phyloP scores from a whole-genome alignment of 768 basidiomycete genomes.

The Podaxis pistillaris region DNA sequence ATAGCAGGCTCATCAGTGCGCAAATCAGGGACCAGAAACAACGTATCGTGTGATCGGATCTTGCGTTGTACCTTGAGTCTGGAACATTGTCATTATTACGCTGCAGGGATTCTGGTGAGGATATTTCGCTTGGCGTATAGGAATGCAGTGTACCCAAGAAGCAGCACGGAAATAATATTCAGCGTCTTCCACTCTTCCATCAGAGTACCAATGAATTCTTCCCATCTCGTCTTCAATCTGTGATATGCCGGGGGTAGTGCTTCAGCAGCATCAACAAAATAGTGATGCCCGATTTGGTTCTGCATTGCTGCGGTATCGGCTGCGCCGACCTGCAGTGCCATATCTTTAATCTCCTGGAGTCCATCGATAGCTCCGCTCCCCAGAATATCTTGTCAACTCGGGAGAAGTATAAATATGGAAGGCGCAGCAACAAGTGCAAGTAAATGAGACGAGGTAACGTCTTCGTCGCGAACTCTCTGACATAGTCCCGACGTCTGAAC shows the following conservation, averaged over 20 bases:
- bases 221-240: slow-evolving; percentile 10
- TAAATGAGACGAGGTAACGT: slow-evolving; percentile 31
- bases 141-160: slow-evolving; percentile 15
- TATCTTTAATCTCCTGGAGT: slow-evolving; percentile 51
- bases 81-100: slow-evolving; percentile 30
- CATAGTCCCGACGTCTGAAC: too few relatives aligned
- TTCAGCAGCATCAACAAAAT: not conserved
- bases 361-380: slow-evolving; percentile 61
- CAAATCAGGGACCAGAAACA: slow-evolving; percentile 55
- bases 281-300: not conserved
- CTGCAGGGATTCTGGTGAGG: slow-evolving; percentile 13
- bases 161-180: slow-evolving; percentile 16
- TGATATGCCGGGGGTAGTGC: not conserved
- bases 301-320: not conserved
- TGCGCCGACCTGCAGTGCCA: slow-evolving; percentile 26
- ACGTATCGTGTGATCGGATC: slow-evolving; percentile 54
- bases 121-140: not conserved
- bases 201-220: slow-evolving; percentile 15
- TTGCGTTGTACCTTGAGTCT: slow-evolving; percentile 34
- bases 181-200: slow-evolving; percentile 19
- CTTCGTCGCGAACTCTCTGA: not conserved
- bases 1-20: slow-evolving; percentile 59
- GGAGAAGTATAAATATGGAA: slow-evolving; percentile 69
- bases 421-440: slow-evolving; percentile 44
- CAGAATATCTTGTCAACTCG: slow-evolving; percentile 66